Conservation (phyloP, 345 rosid genomes). For the Salix viminalis region DNA sequence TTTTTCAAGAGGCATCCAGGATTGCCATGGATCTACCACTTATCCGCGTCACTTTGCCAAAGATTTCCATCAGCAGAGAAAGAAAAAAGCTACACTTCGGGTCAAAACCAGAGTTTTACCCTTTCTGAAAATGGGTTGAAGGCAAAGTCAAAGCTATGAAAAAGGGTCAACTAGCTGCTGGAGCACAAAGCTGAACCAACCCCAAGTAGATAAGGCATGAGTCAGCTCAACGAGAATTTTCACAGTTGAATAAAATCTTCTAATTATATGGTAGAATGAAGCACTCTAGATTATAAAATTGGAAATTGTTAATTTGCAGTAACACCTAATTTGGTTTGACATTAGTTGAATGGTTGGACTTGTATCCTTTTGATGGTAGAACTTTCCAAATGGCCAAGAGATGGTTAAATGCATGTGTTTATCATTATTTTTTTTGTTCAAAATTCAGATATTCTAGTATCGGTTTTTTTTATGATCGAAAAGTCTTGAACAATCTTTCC, state of each 20-base stretch:
- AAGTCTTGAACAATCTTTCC: background rate
- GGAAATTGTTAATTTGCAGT: slow-evolving; percentile 20
- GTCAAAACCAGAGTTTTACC: slow-evolving; percentile 16
- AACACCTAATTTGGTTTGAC: slow-evolving; percentile 41
- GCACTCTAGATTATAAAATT: background rate
- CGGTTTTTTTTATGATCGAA: background rate
- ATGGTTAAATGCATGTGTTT: background rate
- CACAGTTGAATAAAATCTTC: slow-evolving; percentile 13
- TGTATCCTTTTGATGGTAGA: background rate
- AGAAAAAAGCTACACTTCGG: background rate
- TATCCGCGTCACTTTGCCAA: background rate
- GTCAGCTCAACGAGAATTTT: slow-evolving; percentile 20
- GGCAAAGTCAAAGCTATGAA: background rate
- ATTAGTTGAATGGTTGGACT: background rate
- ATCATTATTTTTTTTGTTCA: background rate
- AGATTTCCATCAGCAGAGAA: background rate
- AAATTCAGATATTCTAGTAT: background rate
- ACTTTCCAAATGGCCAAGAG: background rate
- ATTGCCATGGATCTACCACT: slow-evolving; percentile 3
- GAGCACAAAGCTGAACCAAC: slow-evolving; percentile 1
- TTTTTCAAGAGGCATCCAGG: background rate
- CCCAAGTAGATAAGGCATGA: slow-evolving; percentile 23
- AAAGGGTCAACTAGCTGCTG: background rate
- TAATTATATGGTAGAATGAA: slow-evolving; percentile 12
- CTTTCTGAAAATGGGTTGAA: background rate